A percentile compares a stretch with the other conserved stretches of the same genome.
Conservation (phyloP, 495 filamentous ascomycete species). For the Talaromyces thailandensis region DNA sequence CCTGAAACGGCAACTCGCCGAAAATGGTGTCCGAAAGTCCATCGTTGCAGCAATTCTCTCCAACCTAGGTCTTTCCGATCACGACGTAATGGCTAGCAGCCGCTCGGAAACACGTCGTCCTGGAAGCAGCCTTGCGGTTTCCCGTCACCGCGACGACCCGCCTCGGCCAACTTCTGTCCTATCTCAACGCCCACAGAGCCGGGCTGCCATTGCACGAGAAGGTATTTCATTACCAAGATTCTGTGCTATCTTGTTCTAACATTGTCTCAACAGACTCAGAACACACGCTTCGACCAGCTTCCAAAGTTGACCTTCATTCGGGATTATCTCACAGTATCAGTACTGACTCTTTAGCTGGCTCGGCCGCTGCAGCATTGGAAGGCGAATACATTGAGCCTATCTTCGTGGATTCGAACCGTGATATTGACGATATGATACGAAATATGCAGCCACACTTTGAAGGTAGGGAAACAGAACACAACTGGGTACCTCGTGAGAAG, state of each 20-base stretch:
- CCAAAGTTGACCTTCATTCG: slow-evolving; percentile 2
- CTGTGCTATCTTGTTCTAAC: background rate
- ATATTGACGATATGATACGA: slow-evolving; percentile 74
- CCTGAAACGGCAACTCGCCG: slow-evolving; percentile 70
- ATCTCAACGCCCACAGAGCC: slow-evolving; percentile 7
- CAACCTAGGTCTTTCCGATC: slow-evolving; percentile 49
- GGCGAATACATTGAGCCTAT: slow-evolving; percentile 66
- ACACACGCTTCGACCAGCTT: background rate
- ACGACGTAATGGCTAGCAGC: slow-evolving; percentile 15
- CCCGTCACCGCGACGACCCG: slow-evolving; percentile 8
- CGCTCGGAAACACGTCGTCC: slow-evolving; percentile 10
- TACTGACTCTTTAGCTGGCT: slow-evolving; percentile 7
- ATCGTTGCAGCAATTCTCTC: slow-evolving; percentile 72
- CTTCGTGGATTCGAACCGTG: slow-evolving; percentile 69
- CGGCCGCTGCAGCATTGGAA: slow-evolving; percentile 12
- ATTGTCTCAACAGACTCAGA: slow-evolving; percentile 2
- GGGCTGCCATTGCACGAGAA: slow-evolving; percentile 2
- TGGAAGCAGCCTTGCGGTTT: slow-evolving; percentile 5
- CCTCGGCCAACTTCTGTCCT: slow-evolving; percentile 9
- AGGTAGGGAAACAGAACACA: slow-evolving; percentile 81
- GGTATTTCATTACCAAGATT: background rate
- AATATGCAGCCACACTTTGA: slow-evolving; percentile 78
- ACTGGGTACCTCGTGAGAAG: slow-evolving; percentile 83
- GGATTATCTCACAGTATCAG: slow-evolving; percentile 10
- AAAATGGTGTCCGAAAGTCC: slow-evolving; percentile 70